These are phyloP conservation scores for Limonium bicolor DNA, from an alignment of 148 eudicot genomes.

Conservation along the genomic window DNA sequence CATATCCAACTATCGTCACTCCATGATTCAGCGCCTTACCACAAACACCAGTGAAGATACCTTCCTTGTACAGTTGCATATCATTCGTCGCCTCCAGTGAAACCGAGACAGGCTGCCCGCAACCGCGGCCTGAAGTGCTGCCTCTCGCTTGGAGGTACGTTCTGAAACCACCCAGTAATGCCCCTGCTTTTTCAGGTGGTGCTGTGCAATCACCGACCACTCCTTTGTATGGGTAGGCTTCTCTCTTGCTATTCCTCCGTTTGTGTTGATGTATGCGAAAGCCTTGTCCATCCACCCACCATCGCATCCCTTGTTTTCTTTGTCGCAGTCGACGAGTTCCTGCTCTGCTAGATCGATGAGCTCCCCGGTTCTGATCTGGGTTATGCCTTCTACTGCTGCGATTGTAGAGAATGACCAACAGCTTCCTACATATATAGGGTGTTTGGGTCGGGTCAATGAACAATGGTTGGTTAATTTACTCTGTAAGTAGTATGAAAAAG, in stretches of 20 bases:
- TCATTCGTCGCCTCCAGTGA: background rate
- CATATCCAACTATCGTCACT: slow-evolving; percentile 3
- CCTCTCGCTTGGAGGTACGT: background rate
- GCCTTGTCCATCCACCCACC: slow-evolving; percentile 65
- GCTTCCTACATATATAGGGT: slow-evolving; percentile 15
- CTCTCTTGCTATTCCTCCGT: slow-evolving; percentile 23
- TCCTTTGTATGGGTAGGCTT: slow-evolving; percentile 23
- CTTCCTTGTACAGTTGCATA: background rate
- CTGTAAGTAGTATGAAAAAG: background rate
- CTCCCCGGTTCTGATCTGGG: slow-evolving; percentile 17
- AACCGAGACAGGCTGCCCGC: background rate
- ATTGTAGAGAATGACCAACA: slow-evolving; percentile 30
- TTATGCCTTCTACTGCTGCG: slow-evolving; percentile 23
- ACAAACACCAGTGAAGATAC: background rate
- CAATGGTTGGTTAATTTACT: too few relatives aligned
- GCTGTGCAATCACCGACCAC: background rate
- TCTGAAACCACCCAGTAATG: background rate
- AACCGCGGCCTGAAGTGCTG: background rate
- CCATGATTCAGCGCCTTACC: background rate
- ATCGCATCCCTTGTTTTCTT: slow-evolving; percentile 33
- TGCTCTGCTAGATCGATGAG: slow-evolving; percentile 22
- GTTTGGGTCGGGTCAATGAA: too few relatives aligned
- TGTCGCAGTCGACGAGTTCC: slow-evolving; percentile 46
- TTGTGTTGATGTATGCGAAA: slow-evolving; percentile 25
- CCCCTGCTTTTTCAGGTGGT: background rate